These are phyloP conservation scores for Aspergillus neoniger DNA, from an alignment of 2,329 filamentous ascomycete species.

Conservation along the genomic window DNA sequence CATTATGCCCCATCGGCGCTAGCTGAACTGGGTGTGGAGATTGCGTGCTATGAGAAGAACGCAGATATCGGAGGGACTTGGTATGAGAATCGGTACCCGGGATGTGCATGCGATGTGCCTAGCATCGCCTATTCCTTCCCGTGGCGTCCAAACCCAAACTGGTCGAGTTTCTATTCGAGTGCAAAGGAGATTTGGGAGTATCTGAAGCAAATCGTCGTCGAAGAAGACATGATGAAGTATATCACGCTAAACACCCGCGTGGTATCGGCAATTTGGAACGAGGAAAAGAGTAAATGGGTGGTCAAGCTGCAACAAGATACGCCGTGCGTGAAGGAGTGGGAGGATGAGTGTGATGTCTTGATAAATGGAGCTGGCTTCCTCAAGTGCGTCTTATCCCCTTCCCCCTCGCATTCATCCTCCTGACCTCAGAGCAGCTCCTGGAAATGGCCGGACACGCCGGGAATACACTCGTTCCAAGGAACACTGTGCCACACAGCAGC, in stretches of 20 bases:
- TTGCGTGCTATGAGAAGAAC: conserved; percentile 32
- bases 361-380: conserved; percentile 42
- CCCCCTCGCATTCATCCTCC: background rate
- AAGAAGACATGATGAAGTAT: conserved; percentile 12
- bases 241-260: conserved; percentile 2
- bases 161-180: conserved; percentile 21
- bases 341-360: conserved; percentile 34
- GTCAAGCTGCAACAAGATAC: conserved; percentile 2
- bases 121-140: conserved; percentile 9
- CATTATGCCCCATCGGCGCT: conserved; percentile 35
- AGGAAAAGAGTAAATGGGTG: conserved; percentile 6
- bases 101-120: conserved; percentile 33
- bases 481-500: conserved; percentile 46
- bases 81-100: conserved; percentile 38
- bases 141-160: conserved; percentile 6
- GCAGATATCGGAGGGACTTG: conserved; percentile 34
- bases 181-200: conserved; percentile 10
- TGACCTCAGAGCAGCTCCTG: conserved; percentile 24
- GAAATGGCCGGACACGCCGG: conserved; percentile 50
- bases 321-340: conserved; percentile 22
- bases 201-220: conserved; percentile 8
- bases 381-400: conserved; percentile 21
- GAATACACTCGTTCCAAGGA: conserved; percentile 49
- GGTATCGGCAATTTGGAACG: conserved; percentile 3
- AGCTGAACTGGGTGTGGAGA: conserved; percentile 32